Conservation (phyloP, 2,329 filamentous ascomycete genomes). For the Aspergillus nomiae region DNA sequence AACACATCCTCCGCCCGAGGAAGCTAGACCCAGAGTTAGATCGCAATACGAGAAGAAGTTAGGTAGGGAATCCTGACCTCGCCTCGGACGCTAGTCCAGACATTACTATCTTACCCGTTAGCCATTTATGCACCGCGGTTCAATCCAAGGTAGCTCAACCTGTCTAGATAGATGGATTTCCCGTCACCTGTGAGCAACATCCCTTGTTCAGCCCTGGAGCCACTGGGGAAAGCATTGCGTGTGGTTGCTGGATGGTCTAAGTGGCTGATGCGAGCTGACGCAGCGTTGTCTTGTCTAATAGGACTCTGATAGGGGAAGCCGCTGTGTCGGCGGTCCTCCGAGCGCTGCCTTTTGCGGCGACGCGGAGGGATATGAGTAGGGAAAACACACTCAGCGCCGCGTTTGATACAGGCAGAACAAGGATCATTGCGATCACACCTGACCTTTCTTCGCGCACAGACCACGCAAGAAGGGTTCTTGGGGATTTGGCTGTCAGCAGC, state of each 20-base stretch:
- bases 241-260: background rate
- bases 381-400: constrained; percentile 7
- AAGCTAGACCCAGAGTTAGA: background rate
- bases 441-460: constrained; percentile 11
- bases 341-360: constrained; percentile 9
- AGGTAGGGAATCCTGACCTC: background rate
- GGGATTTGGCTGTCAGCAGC: background rate
- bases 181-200: constrained; percentile 7
- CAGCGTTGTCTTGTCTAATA: background rate
- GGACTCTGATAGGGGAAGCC: background rate
- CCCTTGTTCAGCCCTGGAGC: background rate
- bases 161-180: constrained; percentile 10
- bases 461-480: constrained; percentile 10
- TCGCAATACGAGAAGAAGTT: background rate
- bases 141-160: background rate
- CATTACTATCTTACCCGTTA: constrained; percentile 7
- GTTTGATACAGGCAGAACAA: constrained; percentile 9
- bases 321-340: background rate
- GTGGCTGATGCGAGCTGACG: background rate
- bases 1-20: constrained; percentile 6
- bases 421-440: constrained; percentile 10
- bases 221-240: background rate
- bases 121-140: background rate
- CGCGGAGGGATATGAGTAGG: constrained; percentile 3
- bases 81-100: constrained; percentile 9